Evolutionary conservation across 768 basidiomycete species (phyloP), one percentile per base, ranked within the genome.

Genomic region (Suillus bovinus): DNA sequence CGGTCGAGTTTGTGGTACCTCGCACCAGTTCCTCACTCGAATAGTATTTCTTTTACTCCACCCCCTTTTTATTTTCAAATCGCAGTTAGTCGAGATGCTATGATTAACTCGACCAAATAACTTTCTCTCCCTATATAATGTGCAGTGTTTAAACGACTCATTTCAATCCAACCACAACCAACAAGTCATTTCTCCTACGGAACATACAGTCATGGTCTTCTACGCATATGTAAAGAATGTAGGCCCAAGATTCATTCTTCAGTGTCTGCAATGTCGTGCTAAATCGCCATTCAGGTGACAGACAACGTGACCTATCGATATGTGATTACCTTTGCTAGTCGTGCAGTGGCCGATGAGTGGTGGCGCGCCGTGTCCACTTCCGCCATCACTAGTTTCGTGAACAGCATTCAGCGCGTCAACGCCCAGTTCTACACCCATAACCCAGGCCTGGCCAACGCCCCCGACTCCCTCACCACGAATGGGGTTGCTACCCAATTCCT

Each of bases 261-360:
- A 11, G 5, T 44, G n/a, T 44, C 42, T 44, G 42, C 10, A 10
- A 34, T 34, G 33, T 34, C 33, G 33, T 33, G 10, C 42, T 44
- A 44, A 44, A 44, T 11, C 42, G 1, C n/a, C 9, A 10, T 14
- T n/a, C n/a, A 44, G 42, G 2, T n/a, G 4, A 11, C 9, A 1
- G 4, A 10, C 9, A 14, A 44, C 42, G 4, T 4, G 42, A 4
- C 9, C 42, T 46, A 22, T 16, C 69, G 70, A 44, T 69, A 66
- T 57, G 16, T 71, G 16, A 64, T 68, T 52, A 64, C 62, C n/a
- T 74, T 74, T 39, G 60, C 59, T 8, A 62, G 60, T 11, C 61
- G 68, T 33, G 67, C 61, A 24, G 62, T 67, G 9, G 71, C 71
- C 31, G 71, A 72, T 55, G 64, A 68, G 16, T 72, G 71, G 70